Evolutionary conservation across 768 basidiomycete species (phyloP).

Genomic region (Gyrodon lividus): DNA sequence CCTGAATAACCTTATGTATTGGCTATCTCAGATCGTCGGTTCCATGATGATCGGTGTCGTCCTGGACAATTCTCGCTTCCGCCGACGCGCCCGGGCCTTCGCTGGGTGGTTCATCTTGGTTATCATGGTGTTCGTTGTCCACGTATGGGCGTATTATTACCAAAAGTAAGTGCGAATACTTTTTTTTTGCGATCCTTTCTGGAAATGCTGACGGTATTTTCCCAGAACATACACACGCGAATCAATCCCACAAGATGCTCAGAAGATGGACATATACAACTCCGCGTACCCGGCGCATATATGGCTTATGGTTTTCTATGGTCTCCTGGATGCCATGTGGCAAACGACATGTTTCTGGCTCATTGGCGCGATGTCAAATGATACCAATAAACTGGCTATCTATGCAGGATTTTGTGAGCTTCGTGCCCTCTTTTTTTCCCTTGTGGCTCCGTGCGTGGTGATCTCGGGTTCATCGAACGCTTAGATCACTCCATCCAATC

Average conservation of each 20-base stretch:
- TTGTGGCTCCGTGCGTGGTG: background rate
- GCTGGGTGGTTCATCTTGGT: slow-evolving; percentile 62
- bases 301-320: slow-evolving; percentile 65
- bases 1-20: slow-evolving; percentile 78
- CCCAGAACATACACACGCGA: slow-evolving; percentile 56
- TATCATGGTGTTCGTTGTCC: slow-evolving; percentile 60
- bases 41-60: slow-evolving; percentile 65
- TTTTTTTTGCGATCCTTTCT: background rate
- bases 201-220: background rate
- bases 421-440: slow-evolving; percentile 42
- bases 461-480: background rate
- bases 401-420: slow-evolving; percentile 75
- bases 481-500: slow-evolving; percentile 73
- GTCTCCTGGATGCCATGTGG: slow-evolving; percentile 78
- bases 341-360: slow-evolving; percentile 78
- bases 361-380: slow-evolving; percentile 82
- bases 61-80: slow-evolving; percentile 54
- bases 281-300: slow-evolving; percentile 33
- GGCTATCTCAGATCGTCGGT: slow-evolving; percentile 73
- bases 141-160: slow-evolving; percentile 75
- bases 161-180: slow-evolving; percentile 49
- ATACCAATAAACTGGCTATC: slow-evolving; percentile 72
- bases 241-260: slow-evolving; percentile 38
- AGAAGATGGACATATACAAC: slow-evolving; percentile 55
- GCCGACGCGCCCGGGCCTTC: slow-evolving; percentile 66